Evolutionary conservation across 2,329 filamentous ascomycete species (phyloP).

Genomic region (Coccinonectria pachysandricola): DNA sequence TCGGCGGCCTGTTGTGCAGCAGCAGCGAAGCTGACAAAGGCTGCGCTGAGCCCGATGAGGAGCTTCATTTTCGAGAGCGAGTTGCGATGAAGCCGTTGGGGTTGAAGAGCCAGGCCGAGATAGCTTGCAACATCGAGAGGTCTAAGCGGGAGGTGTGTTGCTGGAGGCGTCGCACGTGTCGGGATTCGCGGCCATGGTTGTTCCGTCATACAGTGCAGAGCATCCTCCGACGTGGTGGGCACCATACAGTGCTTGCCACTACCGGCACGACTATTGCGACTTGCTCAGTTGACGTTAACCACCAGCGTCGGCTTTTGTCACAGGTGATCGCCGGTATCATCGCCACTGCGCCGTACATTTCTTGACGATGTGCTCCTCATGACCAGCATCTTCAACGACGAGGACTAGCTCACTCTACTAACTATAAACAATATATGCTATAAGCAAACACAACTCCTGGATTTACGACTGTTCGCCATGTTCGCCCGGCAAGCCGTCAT

Average conservation of each 20-base stretch:
- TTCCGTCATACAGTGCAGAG: conserved; percentile 20
- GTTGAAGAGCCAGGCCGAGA: conserved; percentile 14
- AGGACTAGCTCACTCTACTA: no score
- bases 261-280: no score
- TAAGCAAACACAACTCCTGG: no score
- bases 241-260: no score
- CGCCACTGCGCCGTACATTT: no score
- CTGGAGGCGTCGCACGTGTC: conserved; percentile 16
- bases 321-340: no score
- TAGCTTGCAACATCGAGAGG: conserved; percentile 25
- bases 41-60: conserved; percentile 28
- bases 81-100: conserved; percentile 23
- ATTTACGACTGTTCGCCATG: no score
- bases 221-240: no score
- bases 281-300: no score
- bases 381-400: no score
- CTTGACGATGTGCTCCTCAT: no score
- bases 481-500: conserved; percentile 14
- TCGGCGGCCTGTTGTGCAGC: conserved; percentile 34
- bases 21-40: conserved; percentile 28
- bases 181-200: conserved; percentile 18
- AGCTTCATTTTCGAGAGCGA: conserved; percentile 32
- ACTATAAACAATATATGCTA: no score
- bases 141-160: conserved; percentile 13
- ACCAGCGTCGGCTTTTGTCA: conserved; percentile 3